Percentiles rank a stretch among this genome's conserved stretches.
Conservation (phyloP, 352 stramenopile species). For the Phytopythium ostracodes region DNA sequence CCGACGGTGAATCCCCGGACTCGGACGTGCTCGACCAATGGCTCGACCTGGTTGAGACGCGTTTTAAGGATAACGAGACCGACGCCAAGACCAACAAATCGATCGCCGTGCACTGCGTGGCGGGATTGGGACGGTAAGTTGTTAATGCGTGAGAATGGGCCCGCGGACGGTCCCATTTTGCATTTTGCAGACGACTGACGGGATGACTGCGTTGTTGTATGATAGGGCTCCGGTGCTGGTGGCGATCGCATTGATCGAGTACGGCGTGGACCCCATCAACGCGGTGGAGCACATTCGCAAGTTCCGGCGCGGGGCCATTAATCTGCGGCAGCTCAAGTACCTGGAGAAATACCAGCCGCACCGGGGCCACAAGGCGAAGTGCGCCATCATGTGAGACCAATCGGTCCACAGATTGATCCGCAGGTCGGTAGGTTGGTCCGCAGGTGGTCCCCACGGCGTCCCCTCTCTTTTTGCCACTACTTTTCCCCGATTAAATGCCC, state of each 20-base stretch:
- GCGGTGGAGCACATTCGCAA: slow-evolving; percentile 97
- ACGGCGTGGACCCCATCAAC: slow-evolving; percentile 93
- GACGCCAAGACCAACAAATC: slow-evolving; percentile 74
- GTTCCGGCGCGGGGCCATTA: slow-evolving; percentile 95
- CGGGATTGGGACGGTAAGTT: slow-evolving; percentile 91
- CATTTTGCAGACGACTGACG: background rate
- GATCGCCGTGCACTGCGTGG: slow-evolving; percentile 98
- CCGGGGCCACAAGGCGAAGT: slow-evolving; percentile 73
- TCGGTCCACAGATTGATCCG: too few species aligned
- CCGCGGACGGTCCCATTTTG: slow-evolving; percentile 1
- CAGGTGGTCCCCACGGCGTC: background rate
- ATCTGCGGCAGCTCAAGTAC: slow-evolving; percentile 97
- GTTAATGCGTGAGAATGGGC: too few species aligned
- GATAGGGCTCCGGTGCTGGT: slow-evolving; percentile 93
- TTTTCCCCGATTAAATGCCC: too few species aligned
- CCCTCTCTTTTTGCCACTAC: too few species aligned
- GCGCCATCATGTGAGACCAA: slow-evolving; percentile 80
- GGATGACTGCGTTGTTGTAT: background rate
- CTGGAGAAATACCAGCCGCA: slow-evolving; percentile 93
- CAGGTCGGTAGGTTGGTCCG: too few species aligned
- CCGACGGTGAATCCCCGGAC: slow-evolving; percentile 93
- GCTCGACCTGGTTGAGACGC: slow-evolving; percentile 93
- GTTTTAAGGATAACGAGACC: slow-evolving; percentile 87
- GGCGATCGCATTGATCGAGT: slow-evolving; percentile 98
- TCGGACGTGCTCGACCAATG: slow-evolving; percentile 92